Conservation (phyloP, 768 basidiomycete genomes). For the Lyophyllum semitale region DNA sequence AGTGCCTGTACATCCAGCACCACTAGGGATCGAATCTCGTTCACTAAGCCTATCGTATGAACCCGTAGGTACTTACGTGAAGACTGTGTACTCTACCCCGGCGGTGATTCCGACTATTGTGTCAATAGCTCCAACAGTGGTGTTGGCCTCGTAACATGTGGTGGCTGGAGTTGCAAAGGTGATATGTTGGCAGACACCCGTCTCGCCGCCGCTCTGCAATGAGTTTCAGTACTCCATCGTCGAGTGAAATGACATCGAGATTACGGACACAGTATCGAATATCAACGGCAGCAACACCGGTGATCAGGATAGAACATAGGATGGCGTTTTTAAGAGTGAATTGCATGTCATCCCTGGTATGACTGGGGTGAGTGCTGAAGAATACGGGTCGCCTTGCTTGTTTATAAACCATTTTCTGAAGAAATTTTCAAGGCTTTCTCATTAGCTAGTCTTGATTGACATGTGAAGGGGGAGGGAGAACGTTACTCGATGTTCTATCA, state of each 20-base stretch:
- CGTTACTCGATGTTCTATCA: neutral
- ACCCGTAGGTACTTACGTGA: neutral
- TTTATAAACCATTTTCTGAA: slow-evolving; percentile 1
- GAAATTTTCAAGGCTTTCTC: neutral
- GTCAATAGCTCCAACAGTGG: slow-evolving; percentile 5
- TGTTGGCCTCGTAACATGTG: slow-evolving; percentile 1
- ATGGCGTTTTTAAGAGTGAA: neutral
- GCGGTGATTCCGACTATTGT: slow-evolving; percentile 7
- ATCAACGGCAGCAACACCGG: slow-evolving; percentile 6
- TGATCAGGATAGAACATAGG: neutral
- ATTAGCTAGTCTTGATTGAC: slow-evolving; percentile 2
- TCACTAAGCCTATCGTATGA: neutral
- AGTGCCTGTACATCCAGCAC: slow-evolving; percentile 2
- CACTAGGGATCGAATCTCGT: neutral
- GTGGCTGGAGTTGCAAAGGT: slow-evolving; percentile 1
- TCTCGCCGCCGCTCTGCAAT: slow-evolving; percentile 4
- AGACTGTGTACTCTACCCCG: slow-evolving; percentile 4
- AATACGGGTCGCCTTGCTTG: neutral
- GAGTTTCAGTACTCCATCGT: neutral
- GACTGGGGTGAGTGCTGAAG: neutral
- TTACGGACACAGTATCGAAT: slow-evolving; percentile 8
- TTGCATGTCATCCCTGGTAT: neutral
- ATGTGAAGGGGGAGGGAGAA: slow-evolving; percentile 2
- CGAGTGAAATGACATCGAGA: neutral
- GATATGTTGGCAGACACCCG: slow-evolving; percentile 3